These are phyloP conservation scores for Paecilomyces sp. DNA, from an alignment of 2,329 filamentous ascomycete genomes.

Conservation along the genomic window DNA sequence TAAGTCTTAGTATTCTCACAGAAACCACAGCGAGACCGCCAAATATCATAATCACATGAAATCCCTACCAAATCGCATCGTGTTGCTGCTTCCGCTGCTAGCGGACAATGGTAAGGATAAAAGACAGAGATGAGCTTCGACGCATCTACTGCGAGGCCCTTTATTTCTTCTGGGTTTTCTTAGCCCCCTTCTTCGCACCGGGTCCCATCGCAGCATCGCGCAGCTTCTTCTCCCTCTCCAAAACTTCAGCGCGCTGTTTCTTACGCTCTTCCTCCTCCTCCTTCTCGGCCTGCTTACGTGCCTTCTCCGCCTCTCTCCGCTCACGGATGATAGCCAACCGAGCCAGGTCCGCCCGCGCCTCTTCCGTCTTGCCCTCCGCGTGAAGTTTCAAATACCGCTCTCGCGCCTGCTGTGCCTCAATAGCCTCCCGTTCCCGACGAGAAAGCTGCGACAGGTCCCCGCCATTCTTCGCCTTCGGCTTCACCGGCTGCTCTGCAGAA, in stretches of 20 bases:
- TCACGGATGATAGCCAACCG: constrained; percentile 75
- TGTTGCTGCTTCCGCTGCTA: not conserved
- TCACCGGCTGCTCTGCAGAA: constrained; percentile 26
- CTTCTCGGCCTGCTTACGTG: constrained; percentile 71
- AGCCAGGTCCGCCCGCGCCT: constrained; percentile 83
- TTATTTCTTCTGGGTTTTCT: constrained; percentile 25
- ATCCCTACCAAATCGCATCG: not conserved
- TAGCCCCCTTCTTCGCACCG: constrained; percentile 9
- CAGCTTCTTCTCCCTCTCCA: constrained; percentile 32
- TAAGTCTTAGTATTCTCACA: not conserved
- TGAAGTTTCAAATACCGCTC: constrained; percentile 89
- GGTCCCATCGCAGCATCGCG: constrained; percentile 31
- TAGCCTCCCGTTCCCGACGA: constrained; percentile 65
- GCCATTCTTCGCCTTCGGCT: constrained; percentile 23
- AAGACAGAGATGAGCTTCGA: not conserved
- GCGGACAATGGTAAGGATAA: not conserved
- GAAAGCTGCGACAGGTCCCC: constrained; percentile 50
- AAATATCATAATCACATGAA: not conserved
- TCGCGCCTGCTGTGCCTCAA: constrained; percentile 80
- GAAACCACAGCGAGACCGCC: not conserved
- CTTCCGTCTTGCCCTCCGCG: constrained; percentile 91
- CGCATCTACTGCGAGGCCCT: not conserved
- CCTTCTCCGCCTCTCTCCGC: constrained; percentile 76
- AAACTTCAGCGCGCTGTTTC: constrained; percentile 26
- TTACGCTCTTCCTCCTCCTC: constrained; percentile 39